Percentiles rank a stretch among this genome's conserved stretches.
Conservation (phyloP, 306 rosid genomes). For the Pyrus pyrifolia region DNA sequence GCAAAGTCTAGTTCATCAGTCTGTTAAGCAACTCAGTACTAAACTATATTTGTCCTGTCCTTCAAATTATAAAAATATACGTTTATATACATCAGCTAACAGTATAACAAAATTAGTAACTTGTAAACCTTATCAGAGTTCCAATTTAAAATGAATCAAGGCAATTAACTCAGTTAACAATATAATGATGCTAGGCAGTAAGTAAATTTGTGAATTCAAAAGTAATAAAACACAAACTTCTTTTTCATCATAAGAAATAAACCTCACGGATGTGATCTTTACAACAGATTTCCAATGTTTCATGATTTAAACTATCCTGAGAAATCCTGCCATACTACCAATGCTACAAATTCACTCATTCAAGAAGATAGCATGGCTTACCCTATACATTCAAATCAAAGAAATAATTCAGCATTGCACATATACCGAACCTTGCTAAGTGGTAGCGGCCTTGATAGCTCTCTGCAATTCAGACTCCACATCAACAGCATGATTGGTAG, state of each 20-base stretch:
- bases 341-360: background rate
- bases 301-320: background rate
- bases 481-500: constrained; percentile 32
- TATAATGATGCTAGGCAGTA: too few species aligned
- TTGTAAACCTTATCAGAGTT: background rate
- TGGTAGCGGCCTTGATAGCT: constrained; percentile 74
- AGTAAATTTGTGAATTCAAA: too few species aligned
- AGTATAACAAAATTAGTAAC: background rate
- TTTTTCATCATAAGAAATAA: background rate
- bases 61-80: background rate
- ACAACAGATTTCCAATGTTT: background rate
- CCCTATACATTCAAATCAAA: constrained; percentile 18
- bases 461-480: constrained; percentile 79
- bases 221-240: background rate
- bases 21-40: background rate
- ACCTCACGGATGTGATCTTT: background rate
- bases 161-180: background rate
- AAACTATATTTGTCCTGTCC: background rate
- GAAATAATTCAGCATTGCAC: constrained; percentile 13
- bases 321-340: background rate
- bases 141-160: background rate
- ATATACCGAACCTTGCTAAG: constrained; percentile 34
- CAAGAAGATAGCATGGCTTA: background rate
- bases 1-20: background rate
- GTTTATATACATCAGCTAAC: background rate